Conservation (phyloP, 2,329 filamentous ascomycete species). For the Monilinia fructigena region DNA sequence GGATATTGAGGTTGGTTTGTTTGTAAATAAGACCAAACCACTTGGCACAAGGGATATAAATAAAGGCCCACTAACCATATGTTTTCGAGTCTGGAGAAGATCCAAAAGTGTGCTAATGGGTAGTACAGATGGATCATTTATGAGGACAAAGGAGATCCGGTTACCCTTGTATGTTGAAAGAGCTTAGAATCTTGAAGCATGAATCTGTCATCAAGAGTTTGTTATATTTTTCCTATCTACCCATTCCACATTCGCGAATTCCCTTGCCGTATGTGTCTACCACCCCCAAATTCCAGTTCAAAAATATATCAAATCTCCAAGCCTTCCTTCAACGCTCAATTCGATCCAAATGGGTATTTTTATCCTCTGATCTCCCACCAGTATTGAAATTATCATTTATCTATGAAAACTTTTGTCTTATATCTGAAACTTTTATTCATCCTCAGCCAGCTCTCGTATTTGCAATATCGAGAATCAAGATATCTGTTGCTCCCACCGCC, state of each 20-base stretch:
- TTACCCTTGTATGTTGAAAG: constrained; percentile 6
- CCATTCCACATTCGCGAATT: background rate
- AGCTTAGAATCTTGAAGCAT: background rate
- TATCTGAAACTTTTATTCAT: background rate
- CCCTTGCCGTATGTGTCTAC: background rate
- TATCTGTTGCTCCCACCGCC: constrained; percentile 39
- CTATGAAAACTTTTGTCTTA: background rate
- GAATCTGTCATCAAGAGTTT: background rate
- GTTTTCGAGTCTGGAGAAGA: background rate
- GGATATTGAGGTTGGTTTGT: background rate
- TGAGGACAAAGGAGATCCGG: constrained; percentile 7
- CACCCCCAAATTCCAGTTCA: background rate
- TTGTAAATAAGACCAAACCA: background rate
- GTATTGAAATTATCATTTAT: background rate
- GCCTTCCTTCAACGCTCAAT: background rate
- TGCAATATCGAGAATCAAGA: constrained; percentile 40
- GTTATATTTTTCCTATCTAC: background rate
- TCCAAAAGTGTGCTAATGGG: background rate
- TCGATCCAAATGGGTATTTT: constrained; percentile 16
- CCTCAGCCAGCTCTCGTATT: constrained; percentile 38
- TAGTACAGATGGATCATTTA: constrained; percentile 2
- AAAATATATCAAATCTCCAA: constrained; percentile 7
- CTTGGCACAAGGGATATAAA: background rate
- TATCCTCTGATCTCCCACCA: background rate
- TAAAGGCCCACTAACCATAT: background rate